Evolutionary conservation across 2,329 filamentous ascomycete genomes (phyloP), one percentile per base, ranked within the genome.

Genomic region (Fusarium sp.): DNA sequence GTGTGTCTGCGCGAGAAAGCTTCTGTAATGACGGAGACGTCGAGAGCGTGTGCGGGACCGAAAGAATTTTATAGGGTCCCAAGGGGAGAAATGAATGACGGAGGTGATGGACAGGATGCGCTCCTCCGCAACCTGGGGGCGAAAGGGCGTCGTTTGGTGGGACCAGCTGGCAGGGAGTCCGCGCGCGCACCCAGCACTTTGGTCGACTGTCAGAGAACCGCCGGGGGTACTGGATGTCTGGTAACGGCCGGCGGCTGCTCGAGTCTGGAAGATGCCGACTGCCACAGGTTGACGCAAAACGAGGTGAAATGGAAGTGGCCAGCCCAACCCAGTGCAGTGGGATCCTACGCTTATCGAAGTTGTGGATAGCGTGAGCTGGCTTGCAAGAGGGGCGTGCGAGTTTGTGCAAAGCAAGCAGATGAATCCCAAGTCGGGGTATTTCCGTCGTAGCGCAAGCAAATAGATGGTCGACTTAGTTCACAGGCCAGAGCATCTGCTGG

Each of bases 41-140:
- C 58, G 64, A 60, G 62, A 53, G 64, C 62, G 62, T 60, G 70
- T 70, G 74, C 68, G 76, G 75, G 73, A 73, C 72, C 66, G 75
- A 78, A 57, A 75, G 72, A 78, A 73, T 75, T 77, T 78, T 78
- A 73, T 76, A 77, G 68, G 73, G 73, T 60, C 60, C 73, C 54
- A 51, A 68, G 66, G 60, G 58, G 58, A 62, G 53, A 66, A 75
- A 73, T 72, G 68, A 70, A 76, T 73, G 75, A 77, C 67, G 71
- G 71, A 75, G 71, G 73, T 23, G 72, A 76, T 73, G 70, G 68
- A 66, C 66, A 73, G 62, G 65, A 69, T 65, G 66, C 65, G 70
- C 70, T 73, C 72, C 73, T 75, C 69, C 70, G 72, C 68, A 70
- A 60, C 66, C 62, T 68, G 66, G 66, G 46, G 61, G 65, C 54